These are phyloP conservation scores for Boeremia exigua DNA, from an alignment of 2,329 filamentous ascomycete genomes.

Conservation along the genomic window DNA sequence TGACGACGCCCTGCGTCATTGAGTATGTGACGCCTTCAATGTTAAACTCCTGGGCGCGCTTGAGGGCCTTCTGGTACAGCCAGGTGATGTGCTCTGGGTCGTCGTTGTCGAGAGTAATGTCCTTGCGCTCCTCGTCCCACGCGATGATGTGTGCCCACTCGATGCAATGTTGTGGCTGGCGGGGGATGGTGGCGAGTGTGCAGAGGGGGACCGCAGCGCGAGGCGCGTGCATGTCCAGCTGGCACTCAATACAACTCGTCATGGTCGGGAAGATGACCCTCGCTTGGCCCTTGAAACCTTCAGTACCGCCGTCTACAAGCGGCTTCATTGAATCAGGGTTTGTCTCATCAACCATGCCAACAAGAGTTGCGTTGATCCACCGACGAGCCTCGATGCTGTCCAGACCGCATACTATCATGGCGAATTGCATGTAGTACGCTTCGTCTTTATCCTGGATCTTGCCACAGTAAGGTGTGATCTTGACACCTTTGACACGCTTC, in stretches of 20 bases:
- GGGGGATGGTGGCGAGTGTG: conserved; percentile 93
- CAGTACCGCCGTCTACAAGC: conserved; percentile 93
- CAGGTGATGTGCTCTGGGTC: conserved; percentile 97
- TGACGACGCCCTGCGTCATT: conserved; percentile 95
- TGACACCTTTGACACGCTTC: conserved; percentile 85
- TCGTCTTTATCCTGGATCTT: conserved; percentile 97
- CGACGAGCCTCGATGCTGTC: conserved; percentile 97
- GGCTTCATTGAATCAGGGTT: conserved; percentile 89
- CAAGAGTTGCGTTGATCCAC: conserved; percentile 96
- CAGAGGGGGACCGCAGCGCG: conserved; percentile 95
- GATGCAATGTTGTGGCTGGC: conserved; percentile 96
- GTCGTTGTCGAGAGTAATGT: conserved; percentile 88
- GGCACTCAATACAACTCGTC: conserved; percentile 96
- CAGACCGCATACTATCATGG: conserved; percentile 88
- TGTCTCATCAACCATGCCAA: conserved; percentile 85
- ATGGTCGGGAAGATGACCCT: conserved; percentile 90
- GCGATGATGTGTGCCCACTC: conserved; percentile 99
- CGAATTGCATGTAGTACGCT: conserved; percentile 96
- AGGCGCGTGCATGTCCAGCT: conserved; percentile 98
- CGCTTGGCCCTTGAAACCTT: conserved; percentile 97
- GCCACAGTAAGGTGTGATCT: conserved; percentile 91
- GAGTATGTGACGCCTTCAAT: conserved; percentile 94
- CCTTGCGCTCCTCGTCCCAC: conserved; percentile 77
- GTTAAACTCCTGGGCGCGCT: conserved; percentile 83
- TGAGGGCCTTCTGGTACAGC: conserved; percentile 85